Evolutionary conservation across 139 green algal species (phyloP), one percentile per base, ranked within the genome.

Genomic region (Nannochloris sp.): DNA sequence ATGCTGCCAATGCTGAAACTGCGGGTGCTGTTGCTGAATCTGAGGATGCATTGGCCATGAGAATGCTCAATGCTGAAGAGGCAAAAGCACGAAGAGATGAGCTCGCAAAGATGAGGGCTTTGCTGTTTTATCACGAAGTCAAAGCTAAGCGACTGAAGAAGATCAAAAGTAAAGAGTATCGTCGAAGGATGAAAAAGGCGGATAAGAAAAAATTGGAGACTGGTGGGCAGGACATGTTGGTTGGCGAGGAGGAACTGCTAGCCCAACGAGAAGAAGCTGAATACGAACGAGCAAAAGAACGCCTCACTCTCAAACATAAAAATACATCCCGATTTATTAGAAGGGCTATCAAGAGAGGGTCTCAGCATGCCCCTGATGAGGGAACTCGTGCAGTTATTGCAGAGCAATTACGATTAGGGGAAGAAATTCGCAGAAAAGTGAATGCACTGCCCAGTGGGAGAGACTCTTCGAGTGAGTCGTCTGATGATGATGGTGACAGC

Each of bases 121-220:
- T 96, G 72, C 80, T 98, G 44, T 95, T 96, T 71, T 88, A 93
- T 56, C 84, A 94, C 57, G 91, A 96, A 82, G 51, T 79, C 43
- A 95, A 96, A 75, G 71, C 85, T 28, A 89, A 89, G 78, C 78
- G 88, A 31, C 56, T 95, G 53, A 85, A 88, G 66, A 86, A 86
- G 62, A 95, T 93, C 79, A 96, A 96, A 75, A 82, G 63, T 65
- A 93, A 92, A 69, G 74, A 79, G 49, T 89, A 79, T 74, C 66
- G 79, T 44, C 65, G 78, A 14, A 68, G 74, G 53, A 43, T 78
- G 66, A 69, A 74, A 61, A 83, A 83, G 49, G 73, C 75, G 10
- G 72, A 68, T 16, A 69, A 74, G 56, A 64, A 30, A 26, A 75
- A 73, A 66, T 62, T 57, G n/a, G 25, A 50, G 51, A 61, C 60